Evolutionary conservation across 2,329 filamentous ascomycete species (phyloP).

Genomic region (Tolypocladium album): DNA sequence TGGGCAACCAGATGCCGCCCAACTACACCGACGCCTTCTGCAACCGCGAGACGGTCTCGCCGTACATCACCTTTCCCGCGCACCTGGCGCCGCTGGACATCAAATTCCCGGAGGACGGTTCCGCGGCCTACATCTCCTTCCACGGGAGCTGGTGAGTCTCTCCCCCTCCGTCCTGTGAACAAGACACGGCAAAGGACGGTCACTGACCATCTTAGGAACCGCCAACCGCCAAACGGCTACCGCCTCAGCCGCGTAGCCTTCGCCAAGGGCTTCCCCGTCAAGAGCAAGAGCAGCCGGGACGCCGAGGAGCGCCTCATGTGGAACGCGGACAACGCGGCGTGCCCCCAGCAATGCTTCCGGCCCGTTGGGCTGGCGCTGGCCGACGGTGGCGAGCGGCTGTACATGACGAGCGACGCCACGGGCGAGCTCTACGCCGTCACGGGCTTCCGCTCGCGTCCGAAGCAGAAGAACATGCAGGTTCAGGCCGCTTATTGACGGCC

Average conservation of each 20-base stretch:
- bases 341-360: conserved; percentile 39
- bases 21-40: conserved; percentile 12
- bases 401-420: conserved; percentile 40
- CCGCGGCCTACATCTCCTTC: conserved; percentile 48
- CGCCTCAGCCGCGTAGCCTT: conserved; percentile 26
- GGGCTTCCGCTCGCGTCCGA: conserved; percentile 1
- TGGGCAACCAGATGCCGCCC: conserved; percentile 10
- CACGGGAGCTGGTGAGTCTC: conserved; percentile 44
- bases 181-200: neutral
- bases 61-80: conserved; percentile 19
- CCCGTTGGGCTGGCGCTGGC: conserved; percentile 35
- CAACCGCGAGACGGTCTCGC: conserved; percentile 8
- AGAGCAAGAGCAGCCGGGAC: conserved; percentile 22
- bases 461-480: neutral
- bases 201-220: conserved; percentile 14
- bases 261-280: conserved; percentile 20
- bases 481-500: neutral
- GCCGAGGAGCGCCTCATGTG: conserved; percentile 36
- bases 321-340: conserved; percentile 33
- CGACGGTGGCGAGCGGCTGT: conserved; percentile 29
- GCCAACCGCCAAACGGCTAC: conserved; percentile 24
- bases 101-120: conserved; percentile 44
- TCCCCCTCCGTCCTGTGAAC: neutral
- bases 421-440: conserved; percentile 43
- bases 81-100: conserved; percentile 58